These are phyloP conservation scores for Colletotrichum somersetense DNA, from an alignment of 2,329 filamentous ascomycete genomes.

Conservation along the genomic window DNA sequence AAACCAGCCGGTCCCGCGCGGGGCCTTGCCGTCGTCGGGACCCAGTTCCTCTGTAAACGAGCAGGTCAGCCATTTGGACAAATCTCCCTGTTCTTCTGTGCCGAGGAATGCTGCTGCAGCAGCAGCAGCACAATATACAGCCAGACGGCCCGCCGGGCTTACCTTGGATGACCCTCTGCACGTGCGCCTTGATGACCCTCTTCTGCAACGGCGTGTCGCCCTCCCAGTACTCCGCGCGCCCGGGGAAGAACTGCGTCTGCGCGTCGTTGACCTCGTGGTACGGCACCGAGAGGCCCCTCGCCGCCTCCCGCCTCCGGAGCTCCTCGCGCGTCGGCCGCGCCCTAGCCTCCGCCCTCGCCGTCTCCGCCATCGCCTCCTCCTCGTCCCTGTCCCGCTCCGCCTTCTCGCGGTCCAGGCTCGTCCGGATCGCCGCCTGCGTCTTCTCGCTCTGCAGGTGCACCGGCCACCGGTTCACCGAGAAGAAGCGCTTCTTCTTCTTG, in stretches of 20 bases:
- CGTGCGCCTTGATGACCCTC: slow-evolving; percentile 44
- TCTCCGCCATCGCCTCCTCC: background rate
- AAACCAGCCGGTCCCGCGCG: slow-evolving; percentile 2
- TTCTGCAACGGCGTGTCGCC: slow-evolving; percentile 50
- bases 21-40: slow-evolving; percentile 15
- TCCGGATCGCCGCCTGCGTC: slow-evolving; percentile 48
- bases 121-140: background rate
- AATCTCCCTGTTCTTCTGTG: no score
- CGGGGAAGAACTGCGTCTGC: slow-evolving; percentile 44
- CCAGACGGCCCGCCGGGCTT: slow-evolving; percentile 30
- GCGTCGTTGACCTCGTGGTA: slow-evolving; percentile 25
- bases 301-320: background rate
- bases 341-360: slow-evolving; percentile 5
- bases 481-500: slow-evolving; percentile 52
- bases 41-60: background rate
- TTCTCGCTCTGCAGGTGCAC: slow-evolving; percentile 53
- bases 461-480: slow-evolving; percentile 63
- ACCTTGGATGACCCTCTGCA: slow-evolving; percentile 40
- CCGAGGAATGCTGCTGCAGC: no score
- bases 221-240: slow-evolving; percentile 46
- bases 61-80: background rate
- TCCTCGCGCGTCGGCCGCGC: slow-evolving; percentile 15
- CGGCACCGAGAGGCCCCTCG: slow-evolving; percentile 63
- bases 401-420: slow-evolving; percentile 5
- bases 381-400: slow-evolving; percentile 1